phyloP scores from a whole-genome alignment of 2,329 filamentous ascomycete genomes.

The Penicillium sp. region DNA sequence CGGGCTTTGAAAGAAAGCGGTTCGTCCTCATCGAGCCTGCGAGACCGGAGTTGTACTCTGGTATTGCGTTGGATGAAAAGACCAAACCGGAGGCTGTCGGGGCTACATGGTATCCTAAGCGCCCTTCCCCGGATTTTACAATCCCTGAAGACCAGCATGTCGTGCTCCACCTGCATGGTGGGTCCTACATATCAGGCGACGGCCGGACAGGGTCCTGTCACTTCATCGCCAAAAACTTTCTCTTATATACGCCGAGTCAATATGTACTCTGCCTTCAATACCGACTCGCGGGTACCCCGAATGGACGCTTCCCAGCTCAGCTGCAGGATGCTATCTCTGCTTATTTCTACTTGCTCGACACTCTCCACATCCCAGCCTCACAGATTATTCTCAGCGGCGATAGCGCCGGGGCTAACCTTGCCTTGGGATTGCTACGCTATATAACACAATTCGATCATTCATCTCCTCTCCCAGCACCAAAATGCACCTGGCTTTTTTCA shows the following conservation, averaged over 20 bases:
- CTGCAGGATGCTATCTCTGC: conserved; percentile 31
- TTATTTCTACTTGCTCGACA: conserved; percentile 27
- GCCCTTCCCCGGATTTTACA: neutral
- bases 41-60: neutral
- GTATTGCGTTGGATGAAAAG: neutral
- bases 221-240: conserved; percentile 20
- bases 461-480: conserved; percentile 16
- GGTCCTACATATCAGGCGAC: conserved; percentile 24
- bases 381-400: conserved; percentile 32
- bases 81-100: conserved; percentile 1
- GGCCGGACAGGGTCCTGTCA: conserved; percentile 21
- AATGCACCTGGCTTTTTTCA: conserved; percentile 24
- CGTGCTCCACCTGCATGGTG: conserved; percentile 26
- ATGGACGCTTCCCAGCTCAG: conserved; percentile 30
- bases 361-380: conserved; percentile 24
- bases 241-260: conserved; percentile 16
- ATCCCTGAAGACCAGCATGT: conserved; percentile 17
- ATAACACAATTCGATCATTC: conserved; percentile 15
- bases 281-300: conserved; percentile 25
- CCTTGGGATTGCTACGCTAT: conserved; percentile 28
- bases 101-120: conserved; percentile 2
- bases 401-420: conserved; percentile 30
- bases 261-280: conserved; percentile 23
- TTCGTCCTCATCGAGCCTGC: conserved; percentile 4
- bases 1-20: neutral